phyloP scores from a whole-genome alignment of 2,329 filamentous ascomycete genomes.

The Magnaporthales sp. region DNA sequence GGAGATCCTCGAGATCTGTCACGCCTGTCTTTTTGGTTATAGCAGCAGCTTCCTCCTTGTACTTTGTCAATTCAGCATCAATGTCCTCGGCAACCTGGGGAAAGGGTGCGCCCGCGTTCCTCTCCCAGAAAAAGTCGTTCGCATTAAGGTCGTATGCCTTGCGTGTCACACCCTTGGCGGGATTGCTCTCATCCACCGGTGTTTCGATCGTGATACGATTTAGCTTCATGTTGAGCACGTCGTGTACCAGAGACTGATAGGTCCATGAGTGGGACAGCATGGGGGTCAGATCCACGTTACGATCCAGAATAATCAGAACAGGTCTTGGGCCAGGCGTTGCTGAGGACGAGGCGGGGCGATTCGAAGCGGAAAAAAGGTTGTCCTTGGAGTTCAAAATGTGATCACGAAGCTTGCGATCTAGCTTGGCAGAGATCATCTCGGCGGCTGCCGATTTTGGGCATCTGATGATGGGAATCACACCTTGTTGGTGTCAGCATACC shows the following conservation, averaged over 20 bases:
- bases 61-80: slow-evolving; percentile 83
- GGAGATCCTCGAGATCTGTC: slow-evolving; percentile 83
- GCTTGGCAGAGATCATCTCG: slow-evolving; percentile 86
- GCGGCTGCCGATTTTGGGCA: slow-evolving; percentile 89
- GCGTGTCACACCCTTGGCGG: slow-evolving; percentile 67
- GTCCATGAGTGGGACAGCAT: slow-evolving; percentile 94
- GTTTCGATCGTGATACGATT: slow-evolving; percentile 93
- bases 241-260: slow-evolving; percentile 75
- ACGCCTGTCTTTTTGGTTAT: slow-evolving; percentile 94
- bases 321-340: slow-evolving; percentile 68
- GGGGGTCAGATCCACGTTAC: slow-evolving; percentile 89
- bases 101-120: slow-evolving; percentile 84
- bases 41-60: slow-evolving; percentile 90
- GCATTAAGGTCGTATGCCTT: slow-evolving; percentile 84
- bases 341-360: slow-evolving; percentile 48
- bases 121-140: slow-evolving; percentile 94
- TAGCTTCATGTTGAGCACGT: slow-evolving; percentile 41
- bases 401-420: slow-evolving; percentile 91
- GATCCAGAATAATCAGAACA: slow-evolving; percentile 86
- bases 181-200: slow-evolving; percentile 67
- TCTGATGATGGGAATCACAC: slow-evolving; percentile 88
- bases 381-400: slow-evolving; percentile 97
- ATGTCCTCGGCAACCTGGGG: slow-evolving; percentile 92
- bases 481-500: slow-evolving; percentile 32
- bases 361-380: slow-evolving; percentile 72